Base-by-base conservation (phyloP, 2,329 filamentous ascomycete genomes). In the Neoscytalidium dimidiatum region DNA sequence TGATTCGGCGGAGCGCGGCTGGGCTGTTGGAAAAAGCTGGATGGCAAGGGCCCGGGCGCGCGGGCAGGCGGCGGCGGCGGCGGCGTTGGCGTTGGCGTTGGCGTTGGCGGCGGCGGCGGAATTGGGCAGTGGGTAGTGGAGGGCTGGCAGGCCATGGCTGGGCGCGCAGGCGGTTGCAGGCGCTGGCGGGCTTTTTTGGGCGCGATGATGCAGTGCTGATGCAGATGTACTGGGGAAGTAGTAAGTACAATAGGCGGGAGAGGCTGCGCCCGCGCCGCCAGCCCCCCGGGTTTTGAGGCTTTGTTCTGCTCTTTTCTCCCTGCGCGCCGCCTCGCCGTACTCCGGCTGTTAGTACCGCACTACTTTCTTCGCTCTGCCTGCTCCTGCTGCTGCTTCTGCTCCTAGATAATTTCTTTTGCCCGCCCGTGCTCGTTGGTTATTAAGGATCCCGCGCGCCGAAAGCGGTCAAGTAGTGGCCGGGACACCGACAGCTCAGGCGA, bases 401-500 rank as follows among this genome's bases (percentile, higher is more conserved):
- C 58, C 58, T 41, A 51, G 38, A 60, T 46, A 60, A 60, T 60
- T 60, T 62, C 58, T 62, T 44, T 49, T 19, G 31, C 33, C 35
- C 29, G 62, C 48, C 62, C 62, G 62, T 64, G 62, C 61, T 33
- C 48, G 31, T 49, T 49, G 60, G 44, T 63, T 56, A 64, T 64
- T 64, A 64, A 64, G 62, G 62, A 64, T 64, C 51, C 51, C 51
- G 48, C 49, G 51, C 51, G 49, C 62, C 62, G 19, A 57, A 64
- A 64, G 62, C 51, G 62, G 62, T 48, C 43, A 56, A 62, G 58
- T 62, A 44, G 58, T 51, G 58, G n/a, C n/a, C n/a, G n/a, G n/a
- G n/a, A 49, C 58, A 62, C 58, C 46, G 48, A 48, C 46, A 26
- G 28, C 60, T 52, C 19, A 35, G 21, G 61, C 61, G 49, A 64